Evolutionary conservation across 139 green algal species (phyloP).

Genomic region (Asterochloris erici): DNA sequence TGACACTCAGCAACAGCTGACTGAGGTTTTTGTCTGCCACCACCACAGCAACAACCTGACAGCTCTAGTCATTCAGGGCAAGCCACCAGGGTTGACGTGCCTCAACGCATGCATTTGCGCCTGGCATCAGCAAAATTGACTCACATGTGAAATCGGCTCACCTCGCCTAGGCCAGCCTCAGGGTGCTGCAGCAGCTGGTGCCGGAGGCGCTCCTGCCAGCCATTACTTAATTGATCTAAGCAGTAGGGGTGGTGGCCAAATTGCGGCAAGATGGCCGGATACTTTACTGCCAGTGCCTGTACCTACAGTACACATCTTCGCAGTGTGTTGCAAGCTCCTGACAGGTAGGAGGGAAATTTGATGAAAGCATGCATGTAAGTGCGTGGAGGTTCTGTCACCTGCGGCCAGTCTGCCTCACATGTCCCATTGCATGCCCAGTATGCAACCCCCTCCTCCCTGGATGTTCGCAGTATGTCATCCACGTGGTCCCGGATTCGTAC

Average conservation of each 20-base stretch:
- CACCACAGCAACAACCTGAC: background rate
- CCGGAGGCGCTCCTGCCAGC: conserved; percentile 36
- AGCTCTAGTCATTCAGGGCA: background rate
- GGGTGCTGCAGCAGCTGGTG: conserved; percentile 26
- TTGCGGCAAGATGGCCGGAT: conserved; percentile 30
- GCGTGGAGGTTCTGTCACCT: conserved; percentile 15
- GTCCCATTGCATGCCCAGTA: conserved; percentile 31
- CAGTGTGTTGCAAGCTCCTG: background rate
- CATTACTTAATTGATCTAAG: background rate
- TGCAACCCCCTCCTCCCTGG: background rate
- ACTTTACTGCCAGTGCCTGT: background rate
- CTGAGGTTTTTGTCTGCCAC: background rate
- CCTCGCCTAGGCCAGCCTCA: conserved; percentile 43
- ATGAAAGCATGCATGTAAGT: background rate
- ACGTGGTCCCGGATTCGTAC: conserved; percentile 12
- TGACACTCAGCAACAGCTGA: background rate
- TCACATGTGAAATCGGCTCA: background rate
- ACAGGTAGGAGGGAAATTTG: background rate
- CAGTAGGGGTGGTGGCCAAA: conserved; percentile 16
- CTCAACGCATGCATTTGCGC: background rate
- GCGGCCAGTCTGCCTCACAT: conserved; percentile 38
- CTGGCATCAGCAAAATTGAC: background rate
- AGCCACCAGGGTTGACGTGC: background rate
- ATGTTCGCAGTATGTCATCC: background rate
- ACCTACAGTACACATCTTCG: background rate